A percentile compares a stretch with the other conserved stretches of the same genome.
phyloP scores from a whole-genome alignment of 2,329 filamentous ascomycete genomes.

The Pseudocercospora cruenta region DNA sequence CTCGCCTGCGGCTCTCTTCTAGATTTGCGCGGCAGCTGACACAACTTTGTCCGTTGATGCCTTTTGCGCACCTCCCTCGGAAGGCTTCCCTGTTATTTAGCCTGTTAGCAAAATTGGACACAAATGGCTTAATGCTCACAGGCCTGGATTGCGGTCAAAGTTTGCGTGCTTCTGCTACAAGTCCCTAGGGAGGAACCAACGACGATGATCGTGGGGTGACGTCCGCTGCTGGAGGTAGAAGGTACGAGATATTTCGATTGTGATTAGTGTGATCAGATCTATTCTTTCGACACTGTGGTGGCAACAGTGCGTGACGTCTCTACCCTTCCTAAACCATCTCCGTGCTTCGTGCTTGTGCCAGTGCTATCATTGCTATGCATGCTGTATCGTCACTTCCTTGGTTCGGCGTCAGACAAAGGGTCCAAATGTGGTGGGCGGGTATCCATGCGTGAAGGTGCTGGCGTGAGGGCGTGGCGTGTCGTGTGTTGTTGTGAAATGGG shows the following conservation, averaged over 20 bases:
- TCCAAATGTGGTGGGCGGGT: slow-evolving; percentile 12
- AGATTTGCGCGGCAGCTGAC: not conserved
- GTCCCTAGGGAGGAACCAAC: not conserved
- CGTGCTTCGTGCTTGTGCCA: slow-evolving; percentile 1
- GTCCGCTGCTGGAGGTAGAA: not conserved
- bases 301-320: not conserved
- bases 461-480: slow-evolving; percentile 8
- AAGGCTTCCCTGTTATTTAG: not conserved
- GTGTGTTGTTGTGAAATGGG: slow-evolving; percentile 1
- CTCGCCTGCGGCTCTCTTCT: not conserved
- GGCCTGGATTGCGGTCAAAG: not conserved
- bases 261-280: slow-evolving; percentile 10
- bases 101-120: not conserved
- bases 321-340: not conserved
- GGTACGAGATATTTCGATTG: slow-evolving; percentile 5
- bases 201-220: not conserved
- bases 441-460: slow-evolving; percentile 9
- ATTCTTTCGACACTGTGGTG: not conserved
- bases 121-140: not conserved
- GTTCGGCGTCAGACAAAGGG: slow-evolving; percentile 11
- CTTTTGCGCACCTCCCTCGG: not conserved
- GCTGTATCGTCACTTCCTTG: slow-evolving; percentile 10
- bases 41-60: not conserved
- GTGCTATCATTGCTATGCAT: slow-evolving; percentile 10
- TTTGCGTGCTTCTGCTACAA: not conserved